These are phyloP conservation scores for Rhytidiadelphus loreus DNA, from an alignment of 225 moss, liverwort and hornwort genomes.

Conservation along the genomic window DNA sequence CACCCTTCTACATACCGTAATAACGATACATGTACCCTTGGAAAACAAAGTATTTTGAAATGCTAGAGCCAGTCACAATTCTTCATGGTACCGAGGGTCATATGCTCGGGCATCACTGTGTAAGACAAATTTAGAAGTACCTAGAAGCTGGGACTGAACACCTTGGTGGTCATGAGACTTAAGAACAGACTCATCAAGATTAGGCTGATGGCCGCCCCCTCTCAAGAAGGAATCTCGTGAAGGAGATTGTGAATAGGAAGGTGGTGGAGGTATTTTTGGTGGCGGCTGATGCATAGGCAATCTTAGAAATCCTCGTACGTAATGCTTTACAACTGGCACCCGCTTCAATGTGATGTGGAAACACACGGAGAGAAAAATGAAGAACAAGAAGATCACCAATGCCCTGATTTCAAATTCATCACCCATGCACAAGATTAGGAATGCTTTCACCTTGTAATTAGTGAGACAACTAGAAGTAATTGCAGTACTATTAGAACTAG, in stretches of 20 bases:
- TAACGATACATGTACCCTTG: not conserved
- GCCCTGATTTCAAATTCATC: slow-evolving; percentile 7
- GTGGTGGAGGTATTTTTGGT: slow-evolving; percentile 9
- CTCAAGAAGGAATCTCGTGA: not conserved
- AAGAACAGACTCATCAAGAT: slow-evolving; percentile 1
- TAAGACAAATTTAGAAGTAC: slow-evolving; percentile 11
- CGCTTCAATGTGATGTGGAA: slow-evolving; percentile 47
- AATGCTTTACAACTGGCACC: slow-evolving; percentile 38
- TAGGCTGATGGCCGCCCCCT: not conserved
- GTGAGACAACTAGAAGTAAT: not conserved
- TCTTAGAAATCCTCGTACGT: slow-evolving; percentile 10
- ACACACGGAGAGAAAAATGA: slow-evolving; percentile 44
- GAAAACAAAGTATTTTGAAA: not conserved
- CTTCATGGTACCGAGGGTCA: slow-evolving; percentile 34
- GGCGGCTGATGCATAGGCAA: slow-evolving; percentile 31
- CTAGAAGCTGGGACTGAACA: slow-evolving; percentile 8
- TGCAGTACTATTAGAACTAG: not conserved
- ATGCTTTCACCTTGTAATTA: not conserved
- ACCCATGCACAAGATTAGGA: not conserved
- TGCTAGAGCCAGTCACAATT: slow-evolving; percentile 11
- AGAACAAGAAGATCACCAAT: slow-evolving; percentile 32
- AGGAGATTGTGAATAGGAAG: not conserved
- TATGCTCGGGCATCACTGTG: slow-evolving; percentile 5
- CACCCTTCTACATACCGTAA: not conserved
- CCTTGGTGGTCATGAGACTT: slow-evolving; percentile 10